phyloP scores from a whole-genome alignment of 2,329 filamentous ascomycete species.

The Juglanconis oblonga region DNA sequence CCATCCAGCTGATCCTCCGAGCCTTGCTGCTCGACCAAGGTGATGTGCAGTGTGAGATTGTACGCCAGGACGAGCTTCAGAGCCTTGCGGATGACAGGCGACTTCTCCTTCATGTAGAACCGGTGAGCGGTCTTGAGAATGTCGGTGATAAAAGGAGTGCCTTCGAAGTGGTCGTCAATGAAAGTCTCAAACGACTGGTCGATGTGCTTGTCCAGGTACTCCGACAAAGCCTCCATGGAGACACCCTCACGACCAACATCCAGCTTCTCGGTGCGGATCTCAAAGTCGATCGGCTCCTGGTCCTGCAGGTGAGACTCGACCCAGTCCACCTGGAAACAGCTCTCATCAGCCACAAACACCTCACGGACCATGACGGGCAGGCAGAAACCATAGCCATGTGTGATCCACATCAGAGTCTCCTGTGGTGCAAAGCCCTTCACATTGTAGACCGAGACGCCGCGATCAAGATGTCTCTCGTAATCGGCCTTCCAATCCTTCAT shows the following conservation, averaged over 20 bases:
- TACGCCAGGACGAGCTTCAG: constrained; percentile 93
- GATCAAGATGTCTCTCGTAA: constrained; percentile 84
- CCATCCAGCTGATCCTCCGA: constrained; percentile 76
- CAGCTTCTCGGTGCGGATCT: constrained; percentile 82
- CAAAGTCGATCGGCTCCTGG: constrained; percentile 75
- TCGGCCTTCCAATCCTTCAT: constrained; percentile 99
- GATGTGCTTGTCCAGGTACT: constrained; percentile 94
- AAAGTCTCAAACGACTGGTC: constrained; percentile 90
- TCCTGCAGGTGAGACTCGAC: constrained; percentile 70
- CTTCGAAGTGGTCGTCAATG: constrained; percentile 94
- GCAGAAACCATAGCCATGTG: constrained; percentile 91
- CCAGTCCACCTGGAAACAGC: constrained; percentile 93
- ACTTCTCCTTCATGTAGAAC: constrained; percentile 84
- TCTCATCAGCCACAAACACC: constrained; percentile 87
- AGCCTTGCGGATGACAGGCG: constrained; percentile 89
- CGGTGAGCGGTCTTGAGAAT: constrained; percentile 95
- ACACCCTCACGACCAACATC: constrained; percentile 89
- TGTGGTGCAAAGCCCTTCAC: constrained; percentile 79
- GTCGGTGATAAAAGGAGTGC: constrained; percentile 90
- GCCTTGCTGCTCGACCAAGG: constrained; percentile 85
- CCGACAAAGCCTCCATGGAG: constrained; percentile 73
- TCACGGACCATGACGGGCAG: constrained; percentile 91
- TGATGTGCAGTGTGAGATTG: constrained; percentile 92
- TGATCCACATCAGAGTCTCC: constrained; percentile 80
- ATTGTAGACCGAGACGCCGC: constrained; percentile 88